Base-by-base conservation (phyloP, 805 yeast genomes). In the Vanderwaltozyma polyspora region DNA sequence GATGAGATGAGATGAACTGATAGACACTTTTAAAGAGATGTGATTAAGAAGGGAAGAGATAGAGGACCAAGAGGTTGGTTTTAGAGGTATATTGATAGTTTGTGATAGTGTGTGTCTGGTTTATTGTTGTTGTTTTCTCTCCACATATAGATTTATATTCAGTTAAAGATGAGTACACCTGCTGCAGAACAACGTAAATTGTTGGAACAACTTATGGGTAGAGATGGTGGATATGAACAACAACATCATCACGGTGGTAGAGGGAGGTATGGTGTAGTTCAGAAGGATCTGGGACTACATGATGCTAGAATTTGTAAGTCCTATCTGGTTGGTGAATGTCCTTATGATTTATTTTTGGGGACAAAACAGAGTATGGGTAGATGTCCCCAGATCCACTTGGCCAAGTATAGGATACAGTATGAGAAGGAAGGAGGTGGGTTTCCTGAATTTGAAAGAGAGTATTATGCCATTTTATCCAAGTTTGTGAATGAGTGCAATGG, bases 281-380 rank as follows among this genome's bases (percentile, higher is more conserved):
- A 14, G n/a, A 9, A 36, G 32, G 46, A 45, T 19, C 30, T 61
- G 41, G 55, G 67, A 34, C 54, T 78, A 33, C 57, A 60, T 24
- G 78, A 75, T 34, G 67, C 74, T 11, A 63, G 73, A 29, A 76
- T 85, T 6, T 87, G 97, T 58, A 81, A 80, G 52, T 66, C 81
- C 14, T 87, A 77, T 52, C 55, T 87, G n/a, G 83, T 84, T 12
- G 95, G 91, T 0, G 70, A 72, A 7, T 87, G 97, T 46, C 89
- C 94, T 0, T 78, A 81, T 53, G 95, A 86, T 42, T 55, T 86
- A 31, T 82, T 87, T 49, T 67, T 68, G 10, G 83, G 84, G 6
- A 83, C 95, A 10, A 86, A 85, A 53, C 80, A 79, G 49, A 83
- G 80, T 50, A 58, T 82, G 42, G 95, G 95, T 1, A 67, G 68